Evolutionary conservation across 495 filamentous ascomycete species (phyloP).

Genomic region (Penicillium cataractarum): DNA sequence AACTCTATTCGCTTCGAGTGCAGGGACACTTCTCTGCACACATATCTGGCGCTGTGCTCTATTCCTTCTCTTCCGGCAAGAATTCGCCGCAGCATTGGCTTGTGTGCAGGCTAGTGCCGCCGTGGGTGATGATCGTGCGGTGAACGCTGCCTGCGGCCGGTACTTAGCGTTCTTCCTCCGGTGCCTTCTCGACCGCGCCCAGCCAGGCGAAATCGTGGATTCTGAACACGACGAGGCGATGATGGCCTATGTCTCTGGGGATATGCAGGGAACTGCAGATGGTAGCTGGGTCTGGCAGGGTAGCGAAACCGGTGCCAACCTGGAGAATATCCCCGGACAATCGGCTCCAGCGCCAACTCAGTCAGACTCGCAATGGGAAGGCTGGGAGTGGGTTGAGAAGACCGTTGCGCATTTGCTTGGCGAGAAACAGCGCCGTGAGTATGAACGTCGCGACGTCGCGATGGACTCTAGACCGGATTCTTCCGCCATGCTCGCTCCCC

Average conservation of each 20-base stretch:
- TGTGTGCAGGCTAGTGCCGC: slow-evolving; percentile 72
- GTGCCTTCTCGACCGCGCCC: slow-evolving; percentile 58
- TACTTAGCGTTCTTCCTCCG: slow-evolving; percentile 83
- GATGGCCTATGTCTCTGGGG: slow-evolving; percentile 83
- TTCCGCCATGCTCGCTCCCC: slow-evolving; percentile 36
- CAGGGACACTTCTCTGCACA: slow-evolving; percentile 70
- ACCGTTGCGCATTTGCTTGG: slow-evolving; percentile 51
- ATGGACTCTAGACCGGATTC: slow-evolving; percentile 26
- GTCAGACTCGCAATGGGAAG: slow-evolving; percentile 46
- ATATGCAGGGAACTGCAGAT: slow-evolving; percentile 82
- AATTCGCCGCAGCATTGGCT: slow-evolving; percentile 69
- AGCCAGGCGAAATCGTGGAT: slow-evolving; percentile 53
- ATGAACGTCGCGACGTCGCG: slow-evolving; percentile 5
- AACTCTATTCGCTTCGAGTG: slow-evolving; percentile 53
- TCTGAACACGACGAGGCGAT: slow-evolving; percentile 87
- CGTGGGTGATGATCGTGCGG: slow-evolving; percentile 68
- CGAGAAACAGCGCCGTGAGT: slow-evolving; percentile 40
- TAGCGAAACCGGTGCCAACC: slow-evolving; percentile 54
- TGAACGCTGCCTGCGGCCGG: slow-evolving; percentile 79
- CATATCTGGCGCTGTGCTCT: slow-evolving; percentile 92
- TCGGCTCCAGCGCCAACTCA: slow-evolving; percentile 16
- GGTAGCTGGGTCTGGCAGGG: slow-evolving; percentile 87
- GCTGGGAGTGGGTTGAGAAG: slow-evolving; percentile 57
- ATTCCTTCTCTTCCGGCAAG: slow-evolving; percentile 73
- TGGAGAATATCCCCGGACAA: slow-evolving; percentile 32